These are phyloP conservation scores for Aspergillus panamensis DNA, from an alignment of 495 filamentous ascomycete species.

Conservation along the genomic window DNA sequence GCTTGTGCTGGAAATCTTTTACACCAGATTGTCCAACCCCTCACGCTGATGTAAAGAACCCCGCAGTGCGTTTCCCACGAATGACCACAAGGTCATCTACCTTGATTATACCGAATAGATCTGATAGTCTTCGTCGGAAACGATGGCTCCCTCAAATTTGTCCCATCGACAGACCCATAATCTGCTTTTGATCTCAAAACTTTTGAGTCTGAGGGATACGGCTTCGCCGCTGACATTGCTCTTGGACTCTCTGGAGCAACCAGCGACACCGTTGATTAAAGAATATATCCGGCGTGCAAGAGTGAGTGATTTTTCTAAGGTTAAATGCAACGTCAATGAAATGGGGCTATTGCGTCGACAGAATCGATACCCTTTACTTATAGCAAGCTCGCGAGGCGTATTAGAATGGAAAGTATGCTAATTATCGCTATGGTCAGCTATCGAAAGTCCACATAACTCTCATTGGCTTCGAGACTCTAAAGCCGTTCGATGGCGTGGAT, in stretches of 20 bases:
- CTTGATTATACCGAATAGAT: neutral
- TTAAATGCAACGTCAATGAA: neutral
- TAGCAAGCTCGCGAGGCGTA: neutral
- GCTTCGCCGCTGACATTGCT: slow-evolving; percentile 84
- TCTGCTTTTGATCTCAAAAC: slow-evolving; percentile 77
- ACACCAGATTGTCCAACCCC: slow-evolving; percentile 19
- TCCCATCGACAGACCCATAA: slow-evolving; percentile 80
- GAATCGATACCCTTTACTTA: neutral
- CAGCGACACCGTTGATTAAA: slow-evolving; percentile 61
- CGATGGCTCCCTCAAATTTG: slow-evolving; percentile 42
- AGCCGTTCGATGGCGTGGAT: slow-evolving; percentile 53
- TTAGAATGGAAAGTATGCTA: neutral
- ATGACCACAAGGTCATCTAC: neutral
- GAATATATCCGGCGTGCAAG: slow-evolving; percentile 76
- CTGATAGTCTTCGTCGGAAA: neutral
- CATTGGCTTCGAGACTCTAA: slow-evolving; percentile 72
- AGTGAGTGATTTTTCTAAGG: slow-evolving; percentile 39
- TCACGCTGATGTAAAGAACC: slow-evolving; percentile 14
- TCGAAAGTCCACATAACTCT: slow-evolving; percentile 64
- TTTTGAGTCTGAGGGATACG: slow-evolving; percentile 72
- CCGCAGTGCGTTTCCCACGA: slow-evolving; percentile 7
- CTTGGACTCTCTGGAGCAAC: slow-evolving; percentile 82
- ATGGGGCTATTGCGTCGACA: too few species aligned
- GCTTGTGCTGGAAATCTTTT: slow-evolving; percentile 23
- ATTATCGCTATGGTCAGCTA: slow-evolving; percentile 29